Evolutionary conservation across 331 rosid genomes (phyloP).

Genomic region (Cydonia oblonga): DNA sequence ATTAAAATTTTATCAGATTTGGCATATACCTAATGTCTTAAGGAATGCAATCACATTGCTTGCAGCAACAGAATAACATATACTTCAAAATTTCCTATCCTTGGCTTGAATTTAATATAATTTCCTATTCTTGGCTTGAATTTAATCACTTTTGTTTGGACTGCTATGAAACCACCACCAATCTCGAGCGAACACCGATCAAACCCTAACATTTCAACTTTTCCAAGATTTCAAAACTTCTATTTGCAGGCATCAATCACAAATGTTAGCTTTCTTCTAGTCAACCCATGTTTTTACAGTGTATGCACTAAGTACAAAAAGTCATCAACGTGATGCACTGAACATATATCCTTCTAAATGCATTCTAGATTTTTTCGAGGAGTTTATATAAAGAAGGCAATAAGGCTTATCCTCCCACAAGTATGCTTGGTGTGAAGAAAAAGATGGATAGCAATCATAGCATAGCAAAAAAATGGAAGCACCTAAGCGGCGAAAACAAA

Average conservation of each 20-base stretch:
- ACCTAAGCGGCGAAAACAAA: slow-evolving; percentile 34
- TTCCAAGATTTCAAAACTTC: not conserved
- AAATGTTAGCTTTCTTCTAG: too few species aligned
- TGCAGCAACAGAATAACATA: not conserved
- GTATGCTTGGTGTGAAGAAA: slow-evolving; percentile 11
- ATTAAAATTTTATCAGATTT: not conserved
- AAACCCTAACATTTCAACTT: not conserved
- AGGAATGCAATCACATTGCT: not conserved
- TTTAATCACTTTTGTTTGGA: not conserved
- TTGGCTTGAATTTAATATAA: not conserved
- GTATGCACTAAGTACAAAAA: too few species aligned
- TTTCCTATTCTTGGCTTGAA: not conserved
- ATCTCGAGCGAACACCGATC: not conserved
- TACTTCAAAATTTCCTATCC: not conserved
- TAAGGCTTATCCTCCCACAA: not conserved
- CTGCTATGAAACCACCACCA: not conserved
- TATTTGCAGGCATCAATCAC: too few species aligned
- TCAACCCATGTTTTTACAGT: too few species aligned
- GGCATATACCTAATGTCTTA: not conserved
- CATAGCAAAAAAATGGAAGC: slow-evolving; percentile 46
- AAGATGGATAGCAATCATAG: slow-evolving; percentile 4
- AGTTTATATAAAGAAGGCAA: not conserved
- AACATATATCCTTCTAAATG: not conserved
- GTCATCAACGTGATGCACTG: too few species aligned
- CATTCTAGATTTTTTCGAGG: not conserved